phyloP scores from a whole-genome alignment of 805 yeast genomes.

The Komagataella populi region DNA sequence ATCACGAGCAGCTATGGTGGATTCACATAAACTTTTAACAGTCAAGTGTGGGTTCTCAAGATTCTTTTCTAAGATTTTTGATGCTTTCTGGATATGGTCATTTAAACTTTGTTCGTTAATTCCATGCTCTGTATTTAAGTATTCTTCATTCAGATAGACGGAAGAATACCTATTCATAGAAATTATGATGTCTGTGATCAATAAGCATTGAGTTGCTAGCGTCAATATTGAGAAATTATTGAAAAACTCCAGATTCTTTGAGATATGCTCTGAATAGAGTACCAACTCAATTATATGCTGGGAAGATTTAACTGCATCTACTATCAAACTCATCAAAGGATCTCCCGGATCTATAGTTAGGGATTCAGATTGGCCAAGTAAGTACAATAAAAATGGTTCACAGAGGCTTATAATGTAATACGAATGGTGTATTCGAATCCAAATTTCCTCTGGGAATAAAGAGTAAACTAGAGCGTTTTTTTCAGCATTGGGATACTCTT shows the following conservation, averaged over 20 bases:
- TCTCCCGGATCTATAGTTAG: neutral
- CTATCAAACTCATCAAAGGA: neutral
- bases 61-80: neutral
- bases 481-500: neutral
- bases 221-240: neutral
- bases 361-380: neutral
- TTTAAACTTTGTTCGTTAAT: neutral
- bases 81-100: neutral
- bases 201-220: neutral
- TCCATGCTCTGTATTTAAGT: neutral
- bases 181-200: constrained; percentile 1
- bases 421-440: neutral
- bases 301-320: neutral
- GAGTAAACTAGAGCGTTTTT: neutral
- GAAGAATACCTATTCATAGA: neutral
- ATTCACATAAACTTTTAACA: neutral
- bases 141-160: neutral
- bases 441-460: neutral
- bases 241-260: neutral
- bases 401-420: neutral
- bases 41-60: neutral
- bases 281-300: neutral
- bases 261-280: neutral
- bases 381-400: neutral
- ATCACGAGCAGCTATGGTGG: neutral